Conservation (phyloP, 352 stramenopile species). For the Pythium apleroticum region DNA sequence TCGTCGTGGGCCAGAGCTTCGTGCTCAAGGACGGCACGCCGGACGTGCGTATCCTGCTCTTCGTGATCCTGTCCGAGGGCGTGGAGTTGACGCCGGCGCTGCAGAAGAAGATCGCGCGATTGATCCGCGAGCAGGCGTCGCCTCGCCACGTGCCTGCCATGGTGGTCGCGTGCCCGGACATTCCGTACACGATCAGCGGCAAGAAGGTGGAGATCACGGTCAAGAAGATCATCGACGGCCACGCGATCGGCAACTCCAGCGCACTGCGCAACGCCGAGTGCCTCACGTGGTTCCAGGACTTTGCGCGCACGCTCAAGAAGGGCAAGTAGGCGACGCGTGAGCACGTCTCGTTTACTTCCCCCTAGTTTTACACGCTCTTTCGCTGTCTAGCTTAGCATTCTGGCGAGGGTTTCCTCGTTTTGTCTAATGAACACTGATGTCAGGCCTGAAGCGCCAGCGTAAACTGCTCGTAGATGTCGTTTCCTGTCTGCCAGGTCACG, state of each 20-base stretch:
- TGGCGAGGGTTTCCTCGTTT: neutral
- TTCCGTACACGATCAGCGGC: constrained; percentile 76
- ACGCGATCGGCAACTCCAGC: constrained; percentile 56
- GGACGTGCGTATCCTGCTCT: constrained; percentile 75
- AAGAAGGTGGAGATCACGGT: constrained; percentile 84
- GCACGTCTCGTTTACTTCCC: neutral
- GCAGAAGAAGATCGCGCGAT: constrained; percentile 49
- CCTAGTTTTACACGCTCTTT: neutral
- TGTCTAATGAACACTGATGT: neutral
- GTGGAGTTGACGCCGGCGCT: constrained; percentile 43
- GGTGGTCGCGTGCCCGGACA: constrained; percentile 64
- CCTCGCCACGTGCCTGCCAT: constrained; percentile 65
- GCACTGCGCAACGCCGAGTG: constrained; percentile 70
- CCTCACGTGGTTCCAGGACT: constrained; percentile 55
- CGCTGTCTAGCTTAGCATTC: neutral
- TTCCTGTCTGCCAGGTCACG: constrained; percentile 57
- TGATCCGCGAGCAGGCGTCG: constrained; percentile 61
- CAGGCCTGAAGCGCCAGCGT: constrained; percentile 16
- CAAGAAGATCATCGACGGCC: constrained; percentile 74
- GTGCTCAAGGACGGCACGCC: constrained; percentile 60
- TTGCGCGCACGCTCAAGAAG: constrained; percentile 33
- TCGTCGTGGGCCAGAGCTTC: constrained; percentile 72
- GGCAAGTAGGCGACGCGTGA: neutral
- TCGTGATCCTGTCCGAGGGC: constrained; percentile 56
- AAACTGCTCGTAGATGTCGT: constrained; percentile 64